Conservation (phyloP, 2,329 filamentous ascomycete species). For the Trichoderma atrobrunneum region DNA sequence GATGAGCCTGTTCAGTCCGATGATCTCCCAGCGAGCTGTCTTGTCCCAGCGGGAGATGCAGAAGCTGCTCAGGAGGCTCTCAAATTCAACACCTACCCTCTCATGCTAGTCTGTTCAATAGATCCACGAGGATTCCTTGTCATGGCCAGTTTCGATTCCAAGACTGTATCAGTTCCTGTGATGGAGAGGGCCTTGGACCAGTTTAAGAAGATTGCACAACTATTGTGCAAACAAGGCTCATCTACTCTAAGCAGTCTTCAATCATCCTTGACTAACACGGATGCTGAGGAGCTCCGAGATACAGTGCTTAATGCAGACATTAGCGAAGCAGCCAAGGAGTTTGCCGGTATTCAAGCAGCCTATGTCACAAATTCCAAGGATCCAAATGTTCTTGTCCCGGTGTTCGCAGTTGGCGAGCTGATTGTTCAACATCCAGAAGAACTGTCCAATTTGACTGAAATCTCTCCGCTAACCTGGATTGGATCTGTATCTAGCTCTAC, state of each 20-base stretch:
- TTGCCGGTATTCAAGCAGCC: conserved; percentile 29
- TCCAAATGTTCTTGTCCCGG: conserved; percentile 35
- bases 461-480: not conserved
- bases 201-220: conserved; percentile 49
- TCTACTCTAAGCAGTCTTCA: conserved; percentile 34
- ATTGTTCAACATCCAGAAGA: conserved; percentile 33
- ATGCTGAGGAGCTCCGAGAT: conserved; percentile 33
- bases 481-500: conserved; percentile 18
- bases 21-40: conserved; percentile 46
- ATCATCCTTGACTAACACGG: conserved; percentile 33
- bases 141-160: conserved; percentile 64
- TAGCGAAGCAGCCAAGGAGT: conserved; percentile 25
- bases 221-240: conserved; percentile 43
- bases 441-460: not conserved
- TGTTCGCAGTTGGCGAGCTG: conserved; percentile 45
- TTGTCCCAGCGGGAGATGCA: conserved; percentile 53
- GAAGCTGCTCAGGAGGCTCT: conserved; percentile 60
- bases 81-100: conserved; percentile 57
- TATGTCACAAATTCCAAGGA: conserved; percentile 43
- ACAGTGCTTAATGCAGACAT: conserved; percentile 24
- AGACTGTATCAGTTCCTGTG: conserved; percentile 49
- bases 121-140: conserved; percentile 54
- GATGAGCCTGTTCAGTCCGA: conserved; percentile 27
- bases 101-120: conserved; percentile 64
- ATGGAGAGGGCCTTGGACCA: conserved; percentile 54